These are phyloP conservation scores for Fusarium sp. DNA, from an alignment of 2,329 filamentous ascomycete genomes.

Conservation along the genomic window DNA sequence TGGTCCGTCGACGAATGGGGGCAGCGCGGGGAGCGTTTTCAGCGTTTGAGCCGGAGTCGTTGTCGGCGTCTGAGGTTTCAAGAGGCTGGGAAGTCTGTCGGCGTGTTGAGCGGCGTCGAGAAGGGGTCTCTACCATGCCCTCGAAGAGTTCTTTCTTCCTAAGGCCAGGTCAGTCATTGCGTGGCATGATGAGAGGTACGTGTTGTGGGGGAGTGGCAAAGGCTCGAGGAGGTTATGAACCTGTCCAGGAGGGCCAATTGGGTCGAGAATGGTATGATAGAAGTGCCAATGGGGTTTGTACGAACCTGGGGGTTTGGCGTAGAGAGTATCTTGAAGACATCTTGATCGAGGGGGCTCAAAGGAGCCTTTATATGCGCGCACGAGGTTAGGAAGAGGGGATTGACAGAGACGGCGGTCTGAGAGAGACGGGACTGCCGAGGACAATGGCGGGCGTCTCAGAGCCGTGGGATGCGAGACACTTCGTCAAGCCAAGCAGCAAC, in stretches of 20 bases:
- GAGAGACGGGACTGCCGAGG: neutral
- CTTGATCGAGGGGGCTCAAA: constrained; percentile 28
- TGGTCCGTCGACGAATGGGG: constrained; percentile 59
- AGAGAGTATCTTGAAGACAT: constrained; percentile 56
- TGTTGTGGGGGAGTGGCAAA: neutral
- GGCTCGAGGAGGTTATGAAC: neutral
- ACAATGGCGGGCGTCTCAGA: neutral
- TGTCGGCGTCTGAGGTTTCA: constrained; percentile 61
- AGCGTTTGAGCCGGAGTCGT: constrained; percentile 59
- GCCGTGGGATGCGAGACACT: neutral
- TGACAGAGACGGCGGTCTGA: constrained; percentile 6
- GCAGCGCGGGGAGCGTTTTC: constrained; percentile 54
- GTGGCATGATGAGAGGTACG: neutral
- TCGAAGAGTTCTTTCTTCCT: constrained; percentile 73
- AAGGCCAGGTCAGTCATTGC: constrained; percentile 12
- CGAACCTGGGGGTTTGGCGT: constrained; percentile 54
- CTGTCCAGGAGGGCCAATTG: neutral
- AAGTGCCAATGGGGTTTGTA: neutral
- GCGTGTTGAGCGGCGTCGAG: constrained; percentile 60
- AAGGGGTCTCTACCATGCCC: constrained; percentile 70
- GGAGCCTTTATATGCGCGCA: constrained; percentile 41
- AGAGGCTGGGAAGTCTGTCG: constrained; percentile 63
- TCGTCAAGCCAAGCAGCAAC: neutral
- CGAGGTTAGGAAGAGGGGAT: constrained; percentile 15
- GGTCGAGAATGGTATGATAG: neutral